Base-by-base conservation (phyloP, 345 rosid genomes). In the Ricinus communis region DNA sequence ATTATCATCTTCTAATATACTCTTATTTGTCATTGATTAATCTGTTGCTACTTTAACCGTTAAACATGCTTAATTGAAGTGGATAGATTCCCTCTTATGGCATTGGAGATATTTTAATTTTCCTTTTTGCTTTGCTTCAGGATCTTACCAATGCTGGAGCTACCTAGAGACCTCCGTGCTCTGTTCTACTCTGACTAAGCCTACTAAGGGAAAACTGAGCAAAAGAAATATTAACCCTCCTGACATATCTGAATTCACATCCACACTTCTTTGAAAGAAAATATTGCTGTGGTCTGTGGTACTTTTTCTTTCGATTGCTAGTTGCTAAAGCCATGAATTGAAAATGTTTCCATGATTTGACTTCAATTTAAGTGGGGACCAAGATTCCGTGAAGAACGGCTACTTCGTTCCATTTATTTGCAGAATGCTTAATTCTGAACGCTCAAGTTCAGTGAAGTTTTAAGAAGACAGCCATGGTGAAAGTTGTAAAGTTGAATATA, bases 121-220 rank as follows among this genome's bases (percentile, higher is more conserved):
- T n/a, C n/a, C n/a, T n/a, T n/a, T n/a, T n/a, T 33, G 38, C 4
- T 33, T 33, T 33, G 2, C 38, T 24, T 22, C 57, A 33, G 76
- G 60, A 73, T 19, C 76, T 73, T 33, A 66, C 71, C 7, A 66
- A 14, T 46, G 70, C 71, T 65, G 76, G 59, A 57, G 56, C 70
- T 30, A 73, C 76, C 57, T 24, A 56, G 54, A 66, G 66, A 66
- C 66, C 76, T 31, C 47, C 49, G 28, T 72, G 76, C 33, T 47
- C 66, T 66, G 66, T 73, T 55, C 71, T n/a, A n/a, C n/a, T n/a
- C n/a, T n/a, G n/a, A n/a, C n/a, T n/a, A n/a, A n/a, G n/a, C n/a
- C n/a, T n/a, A n/a, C n/a, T n/a, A n/a, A n/a, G n/a, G n/a, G n/a
- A n/a, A n/a, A n/a, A n/a, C n/a, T n/a, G n/a, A n/a, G n/a, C n/a